phyloP scores from a whole-genome alignment of 106 monocot species.

The Dendrobium chrysotoxum region DNA sequence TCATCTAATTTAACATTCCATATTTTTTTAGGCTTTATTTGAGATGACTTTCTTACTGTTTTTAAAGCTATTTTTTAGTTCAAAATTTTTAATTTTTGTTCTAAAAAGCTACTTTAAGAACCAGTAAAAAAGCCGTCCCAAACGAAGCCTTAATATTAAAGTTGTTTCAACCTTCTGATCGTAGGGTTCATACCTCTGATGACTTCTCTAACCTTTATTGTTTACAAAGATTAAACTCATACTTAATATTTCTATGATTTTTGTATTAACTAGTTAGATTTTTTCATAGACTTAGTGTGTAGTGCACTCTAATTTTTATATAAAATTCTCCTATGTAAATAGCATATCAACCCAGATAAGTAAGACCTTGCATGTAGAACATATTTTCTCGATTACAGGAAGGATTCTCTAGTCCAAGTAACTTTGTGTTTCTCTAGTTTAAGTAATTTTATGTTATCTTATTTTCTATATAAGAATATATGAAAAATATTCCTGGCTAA shows the following conservation, averaged over 20 bases:
- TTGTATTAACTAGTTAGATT: too few species aligned
- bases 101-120: too few species aligned
- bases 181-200: neutral
- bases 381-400: neutral
- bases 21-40: too few species aligned
- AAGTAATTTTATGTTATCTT: slow-evolving; percentile 66
- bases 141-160: neutral
- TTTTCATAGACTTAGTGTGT: too few species aligned
- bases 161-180: neutral
- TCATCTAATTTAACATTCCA: too few species aligned
- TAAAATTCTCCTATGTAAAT: neutral
- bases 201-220: neutral
- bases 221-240: neutral
- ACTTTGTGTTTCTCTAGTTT: slow-evolving; percentile 12
- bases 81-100: too few species aligned
- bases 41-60: too few species aligned
- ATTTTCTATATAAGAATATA: neutral
- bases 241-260: too few species aligned
- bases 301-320: neutral
- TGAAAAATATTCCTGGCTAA: neutral
- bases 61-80: too few species aligned
- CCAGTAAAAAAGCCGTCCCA: too few species aligned
- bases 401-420: neutral
- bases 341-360: neutral
- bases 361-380: neutral